These are phyloP conservation scores for Metarhizium anisopliae DNA, from an alignment of 2,329 filamentous ascomycete genomes.

Conservation along the genomic window DNA sequence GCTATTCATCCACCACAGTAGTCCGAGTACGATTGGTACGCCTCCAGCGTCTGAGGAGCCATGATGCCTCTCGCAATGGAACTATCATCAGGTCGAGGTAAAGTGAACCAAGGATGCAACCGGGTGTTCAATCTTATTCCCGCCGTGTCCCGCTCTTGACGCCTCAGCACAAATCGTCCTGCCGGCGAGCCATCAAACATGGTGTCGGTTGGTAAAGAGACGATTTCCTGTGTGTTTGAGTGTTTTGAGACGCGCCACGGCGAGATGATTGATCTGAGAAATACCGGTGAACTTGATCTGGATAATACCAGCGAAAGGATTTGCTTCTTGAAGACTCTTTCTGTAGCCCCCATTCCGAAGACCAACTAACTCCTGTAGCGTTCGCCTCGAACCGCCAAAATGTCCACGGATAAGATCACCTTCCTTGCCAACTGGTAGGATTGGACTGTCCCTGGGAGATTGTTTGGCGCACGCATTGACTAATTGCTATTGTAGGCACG, in stretches of 20 bases:
- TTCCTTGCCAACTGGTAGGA: constrained; percentile 74
- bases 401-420: constrained; percentile 79
- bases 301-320: constrained; percentile 84
- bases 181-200: not conserved
- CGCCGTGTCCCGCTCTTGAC: constrained; percentile 2
- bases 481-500: constrained; percentile 47
- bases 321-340: constrained; percentile 54
- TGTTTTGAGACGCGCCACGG: constrained; percentile 3
- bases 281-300: constrained; percentile 81
- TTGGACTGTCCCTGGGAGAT: constrained; percentile 11
- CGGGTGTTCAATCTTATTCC: constrained; percentile 30
- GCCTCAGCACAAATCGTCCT: not conserved
- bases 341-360: constrained; percentile 23
- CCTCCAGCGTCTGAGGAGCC: constrained; percentile 11
- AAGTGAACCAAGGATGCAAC: constrained; percentile 35
- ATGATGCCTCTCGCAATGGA: constrained; percentile 22
- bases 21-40: constrained; percentile 8
- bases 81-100: constrained; percentile 34
- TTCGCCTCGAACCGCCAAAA: constrained; percentile 38
- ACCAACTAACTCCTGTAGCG: constrained; percentile 40
- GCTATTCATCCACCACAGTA: not conserved
- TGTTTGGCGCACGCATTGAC: not conserved
- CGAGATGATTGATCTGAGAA: constrained; percentile 51
- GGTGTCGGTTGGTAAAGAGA: not conserved
- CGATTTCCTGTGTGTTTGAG: not conserved